Evolutionary conservation across 1,139 yeast species (phyloP), one percentile per base, ranked within the genome.

Genomic region (Maudiozyma humilis): DNA sequence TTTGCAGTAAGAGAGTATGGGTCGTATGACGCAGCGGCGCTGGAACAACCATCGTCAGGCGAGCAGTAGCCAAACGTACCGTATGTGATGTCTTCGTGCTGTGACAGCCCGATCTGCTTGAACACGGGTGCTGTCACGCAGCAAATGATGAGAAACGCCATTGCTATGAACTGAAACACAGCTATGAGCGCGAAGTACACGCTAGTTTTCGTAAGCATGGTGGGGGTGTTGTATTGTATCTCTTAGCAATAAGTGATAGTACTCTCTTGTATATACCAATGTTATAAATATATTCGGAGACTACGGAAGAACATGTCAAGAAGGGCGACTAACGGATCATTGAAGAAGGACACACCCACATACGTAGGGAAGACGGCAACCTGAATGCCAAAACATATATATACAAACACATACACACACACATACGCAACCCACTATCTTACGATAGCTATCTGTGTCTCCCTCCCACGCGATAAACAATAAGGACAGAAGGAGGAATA

Each of bases 21-120:
- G 12, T 64, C 50, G 54, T 81, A 81, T 1, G 82, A 82, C 1
- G 79, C 68, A 1, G 72, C 62, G 0, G 71, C 67, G 0, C 52
- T 42, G 0, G 81, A 69, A 63, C 95, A 85, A 1, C 63, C 56
- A 5, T 65, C 59, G 2, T 60, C 58, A 6, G 62, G 53, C 18
- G 64, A 59, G 63, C 97, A 89, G 50, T 77, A 75, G 1, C 97
- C 98, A 68, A 89, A 85, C 1, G 86, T 87, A 4, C 98, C 98
- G 62, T 82, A 91, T 44, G 74, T 68, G 57, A 71, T 70, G 41
- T 72, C 76, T 18, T 70, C 68, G 51, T 68, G 72, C 20, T 71
- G 65, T 37, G 82, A 73, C 8, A 81, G 65, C 2, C 75, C 68
- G 39, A 79, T 68, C 20, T 62, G 57, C 7, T 63, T 59, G 6